Evolutionary conservation across 495 filamentous ascomycete species (phyloP), one percentile per base, ranked within the genome.

Genomic region (Ascodesmis nigricans): DNA sequence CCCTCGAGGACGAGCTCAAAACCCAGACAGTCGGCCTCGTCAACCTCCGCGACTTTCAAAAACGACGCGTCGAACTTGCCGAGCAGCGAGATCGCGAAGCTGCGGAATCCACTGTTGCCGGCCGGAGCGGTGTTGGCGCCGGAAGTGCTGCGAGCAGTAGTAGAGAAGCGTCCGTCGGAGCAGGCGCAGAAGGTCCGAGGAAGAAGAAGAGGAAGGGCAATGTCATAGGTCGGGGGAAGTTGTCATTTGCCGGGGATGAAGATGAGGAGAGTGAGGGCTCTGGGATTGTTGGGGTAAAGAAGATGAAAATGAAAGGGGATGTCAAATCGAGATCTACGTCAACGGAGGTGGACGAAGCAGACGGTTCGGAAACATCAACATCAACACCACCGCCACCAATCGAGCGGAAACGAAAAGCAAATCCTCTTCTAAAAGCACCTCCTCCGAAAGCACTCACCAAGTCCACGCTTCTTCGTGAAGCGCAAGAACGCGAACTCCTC

Each of bases 21-120:
- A 80, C 74, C 24, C 76, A 82, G 52, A 97, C 87, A 1, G 82
- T 91, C 34, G 87, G 87, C 28, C 71, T 97, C 9, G 87, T 95
- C 27, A 66, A 79, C 36, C 71, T 93, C 25, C 77, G 73, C 44
- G 87, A 95, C 53, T 97, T 93, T 59, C 82, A 87, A 55, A 95
- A 97, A 57, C 73, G 87, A 24, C 81, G 87, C 54, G 84, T 82
- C 43, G 80, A 97, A 55, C 79, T 83, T 18, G 60, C 91, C 20
- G 87, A 95, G 55, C 78, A 80, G 50, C 84, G 83, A 50, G 76
- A 82, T 45, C 66, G 77, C 38, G 80, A 87, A 52, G 75, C 73
- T 2, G 70, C 79, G 44, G 66, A 67, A 29, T n/a, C n/a, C n/a
- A n/a, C n/a, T n/a, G n/a, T 45, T n/a, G n/a, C n/a, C n/a, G n/a